Base-by-base conservation (phyloP, 306 rosid genomes). In the Castanea sativa region DNA sequence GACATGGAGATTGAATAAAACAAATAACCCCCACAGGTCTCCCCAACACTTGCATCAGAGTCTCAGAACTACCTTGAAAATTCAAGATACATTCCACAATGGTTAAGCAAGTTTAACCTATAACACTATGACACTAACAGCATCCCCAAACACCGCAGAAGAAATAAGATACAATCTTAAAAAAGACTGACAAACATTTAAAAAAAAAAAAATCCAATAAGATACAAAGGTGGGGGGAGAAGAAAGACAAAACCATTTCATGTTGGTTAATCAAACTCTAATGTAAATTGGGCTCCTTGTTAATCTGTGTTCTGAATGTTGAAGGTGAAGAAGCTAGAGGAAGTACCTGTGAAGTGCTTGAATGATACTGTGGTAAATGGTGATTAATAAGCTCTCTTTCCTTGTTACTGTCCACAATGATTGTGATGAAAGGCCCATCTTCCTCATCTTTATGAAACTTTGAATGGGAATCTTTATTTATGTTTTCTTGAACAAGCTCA, bases 301-400 rank as follows among this genome's bases (percentile, higher is more conserved):
- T 78, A 78, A 76, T 74, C 78, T 84, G 51, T 82, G 89, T 71
- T 72, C 81, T 82, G 87, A 87, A 80, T 67, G 75, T 53, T 77
- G 87, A 84, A 69, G 89, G 94, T 81, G 94, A 94, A 61, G 92
- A 87, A 73, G 84, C 87, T 70, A 90, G 85, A 58, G 92, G 94
- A 82, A 95, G 87, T 78, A 91, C 96, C 88, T 90, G 96, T 76
- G 91, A 89, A 72, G 85, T 83, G 85, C 89, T 86, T 84, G 94
- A 94, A 88, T 90, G 86, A 79, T 53, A 45, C 69, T 88, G 88
- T 20, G 51, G 85, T 73, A 19, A 70, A 85, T 83, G 85, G 32
- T 86, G 83, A 79, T 78, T 81, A 76, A 49, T 0, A 12, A 78
- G 30, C 80, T 87, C 92, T 79, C 58, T 56, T 78, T 87, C 86